These are phyloP conservation scores for Barnettozyma sucrosica DNA, from an alignment of 805 yeast genomes.

Conservation along the genomic window DNA sequence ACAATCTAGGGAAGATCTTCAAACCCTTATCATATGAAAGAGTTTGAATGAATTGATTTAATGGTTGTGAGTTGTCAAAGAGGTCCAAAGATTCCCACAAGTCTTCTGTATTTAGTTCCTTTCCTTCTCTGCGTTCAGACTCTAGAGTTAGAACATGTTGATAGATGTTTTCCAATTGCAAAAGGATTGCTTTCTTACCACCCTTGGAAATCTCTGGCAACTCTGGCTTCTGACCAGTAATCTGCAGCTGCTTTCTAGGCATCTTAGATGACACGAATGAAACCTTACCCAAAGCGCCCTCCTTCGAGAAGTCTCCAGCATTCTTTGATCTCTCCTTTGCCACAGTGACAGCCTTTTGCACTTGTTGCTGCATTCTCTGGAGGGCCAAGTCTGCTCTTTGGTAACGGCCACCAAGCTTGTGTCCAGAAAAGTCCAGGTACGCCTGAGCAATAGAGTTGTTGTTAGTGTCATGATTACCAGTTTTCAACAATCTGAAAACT, in stretches of 20 bases:
- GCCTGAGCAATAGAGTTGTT: conserved; percentile 86
- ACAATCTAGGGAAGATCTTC: conserved; percentile 82
- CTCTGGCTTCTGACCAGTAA: conserved; percentile 47
- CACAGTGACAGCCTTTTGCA: conserved; percentile 90
- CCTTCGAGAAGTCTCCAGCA: conserved; percentile 51
- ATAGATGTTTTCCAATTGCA: conserved; percentile 72
- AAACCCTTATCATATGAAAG: conserved; percentile 82
- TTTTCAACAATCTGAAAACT: conserved; percentile 73
- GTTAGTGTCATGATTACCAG: conserved; percentile 41
- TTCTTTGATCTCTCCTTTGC: conserved; percentile 83
- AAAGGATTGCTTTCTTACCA: conserved; percentile 48
- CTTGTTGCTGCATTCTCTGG: conserved; percentile 97
- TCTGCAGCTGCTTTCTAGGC: conserved; percentile 81
- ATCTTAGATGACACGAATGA: conserved; percentile 73
- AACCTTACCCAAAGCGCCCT: conserved; percentile 87
- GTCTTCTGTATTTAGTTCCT: conserved; percentile 38
- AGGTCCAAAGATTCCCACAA: conserved; percentile 79
- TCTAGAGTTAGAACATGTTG: conserved; percentile 74
- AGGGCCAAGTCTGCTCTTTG: conserved; percentile 85
- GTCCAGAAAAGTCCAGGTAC: conserved; percentile 86
- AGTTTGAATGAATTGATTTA: conserved; percentile 74
- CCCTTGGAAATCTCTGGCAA: conserved; percentile 24
- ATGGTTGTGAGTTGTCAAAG: conserved; percentile 46
- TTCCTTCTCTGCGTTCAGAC: conserved; percentile 58
- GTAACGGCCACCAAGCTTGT: conserved; percentile 78